Evolutionary conservation across 106 monocot species (phyloP).

Genomic region (Narthecium ossifragum): DNA sequence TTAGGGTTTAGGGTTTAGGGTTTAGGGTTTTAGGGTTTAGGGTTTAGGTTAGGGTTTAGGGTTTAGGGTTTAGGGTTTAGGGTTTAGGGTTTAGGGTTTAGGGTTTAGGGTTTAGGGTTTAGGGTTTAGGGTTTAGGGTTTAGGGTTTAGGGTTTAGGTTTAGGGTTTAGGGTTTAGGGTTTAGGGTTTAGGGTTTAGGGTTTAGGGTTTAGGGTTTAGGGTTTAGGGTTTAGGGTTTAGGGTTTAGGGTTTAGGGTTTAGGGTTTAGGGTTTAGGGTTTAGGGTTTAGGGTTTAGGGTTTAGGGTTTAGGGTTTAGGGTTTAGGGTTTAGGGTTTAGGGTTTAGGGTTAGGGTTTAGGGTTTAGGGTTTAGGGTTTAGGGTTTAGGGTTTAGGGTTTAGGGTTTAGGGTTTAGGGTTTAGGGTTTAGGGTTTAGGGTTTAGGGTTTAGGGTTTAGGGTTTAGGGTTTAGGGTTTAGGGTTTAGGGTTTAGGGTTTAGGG

Average conservation of each 20-base stretch:
- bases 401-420: conserved; percentile 14
- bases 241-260: conserved; percentile 8
- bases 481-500: conserved; percentile 7
- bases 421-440: conserved; percentile 7
- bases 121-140: conserved; percentile 10
- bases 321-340: conserved; percentile 17
- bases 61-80: conserved; percentile 19
- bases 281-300: conserved; percentile 13
- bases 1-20: background rate
- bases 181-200: conserved; percentile 17
- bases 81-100: conserved; percentile 21
- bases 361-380: conserved; percentile 14
- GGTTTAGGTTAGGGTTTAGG: conserved; percentile 13
- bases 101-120: conserved; percentile 13
- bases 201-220: conserved; percentile 16
- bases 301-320: conserved; percentile 16
- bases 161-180: conserved; percentile 5
- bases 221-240: conserved; percentile 17
- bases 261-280: conserved; percentile 7
- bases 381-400: conserved; percentile 15
- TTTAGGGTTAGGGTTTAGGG: conserved; percentile 11
- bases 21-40: conserved; percentile 5
- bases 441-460: conserved; percentile 8
- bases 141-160: conserved; percentile 4
- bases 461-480: conserved; percentile 6